Percentiles rank a stretch among this genome's conserved stretches.
Evolutionary conservation across 495 filamentous ascomycete genomes (phyloP).

Genomic region (Daldinia grandis): DNA sequence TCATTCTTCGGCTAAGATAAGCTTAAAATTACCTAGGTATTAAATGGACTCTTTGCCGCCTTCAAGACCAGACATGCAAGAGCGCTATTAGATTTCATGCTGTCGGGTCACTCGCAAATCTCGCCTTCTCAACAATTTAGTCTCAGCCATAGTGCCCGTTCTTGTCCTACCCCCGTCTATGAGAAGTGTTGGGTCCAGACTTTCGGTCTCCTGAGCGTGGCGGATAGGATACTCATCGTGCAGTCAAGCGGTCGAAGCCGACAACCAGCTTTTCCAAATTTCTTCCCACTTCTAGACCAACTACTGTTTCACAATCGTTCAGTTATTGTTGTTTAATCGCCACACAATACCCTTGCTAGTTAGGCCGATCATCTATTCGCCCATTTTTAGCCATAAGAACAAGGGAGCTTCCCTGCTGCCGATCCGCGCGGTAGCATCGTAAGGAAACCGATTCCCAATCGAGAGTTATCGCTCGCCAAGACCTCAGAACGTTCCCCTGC

Average conservation of each 20-base stretch:
- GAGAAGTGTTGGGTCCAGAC: not conserved
- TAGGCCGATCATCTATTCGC: constrained; percentile 18
- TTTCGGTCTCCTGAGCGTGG: not conserved
- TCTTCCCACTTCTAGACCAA: constrained; percentile 9
- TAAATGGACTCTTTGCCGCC: constrained; percentile 5
- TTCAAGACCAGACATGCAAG: not conserved
- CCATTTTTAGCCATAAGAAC: constrained; percentile 2
- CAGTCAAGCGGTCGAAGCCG: not conserved
- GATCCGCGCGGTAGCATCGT: constrained; percentile 40
- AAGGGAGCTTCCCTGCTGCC: constrained; percentile 12
- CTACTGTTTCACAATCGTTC: constrained; percentile 31
- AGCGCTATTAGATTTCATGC: not conserved
- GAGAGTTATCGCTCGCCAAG: constrained; percentile 26
- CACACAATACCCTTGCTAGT: constrained; percentile 14
- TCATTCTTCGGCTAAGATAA: constrained; percentile 9
- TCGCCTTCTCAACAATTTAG: not conserved
- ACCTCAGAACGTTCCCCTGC: constrained; percentile 21
- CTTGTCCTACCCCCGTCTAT: not conserved
- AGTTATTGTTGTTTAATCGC: constrained; percentile 22
- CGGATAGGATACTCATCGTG: not conserved
- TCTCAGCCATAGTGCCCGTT: not conserved
- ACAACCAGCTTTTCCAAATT: not conserved
- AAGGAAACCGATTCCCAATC: constrained; percentile 10
- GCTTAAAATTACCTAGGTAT: constrained; percentile 15
- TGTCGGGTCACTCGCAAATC: not conserved